Evolutionary conservation across 768 basidiomycete species (phyloP).

Genomic region (Kwoniella bestiolae): DNA sequence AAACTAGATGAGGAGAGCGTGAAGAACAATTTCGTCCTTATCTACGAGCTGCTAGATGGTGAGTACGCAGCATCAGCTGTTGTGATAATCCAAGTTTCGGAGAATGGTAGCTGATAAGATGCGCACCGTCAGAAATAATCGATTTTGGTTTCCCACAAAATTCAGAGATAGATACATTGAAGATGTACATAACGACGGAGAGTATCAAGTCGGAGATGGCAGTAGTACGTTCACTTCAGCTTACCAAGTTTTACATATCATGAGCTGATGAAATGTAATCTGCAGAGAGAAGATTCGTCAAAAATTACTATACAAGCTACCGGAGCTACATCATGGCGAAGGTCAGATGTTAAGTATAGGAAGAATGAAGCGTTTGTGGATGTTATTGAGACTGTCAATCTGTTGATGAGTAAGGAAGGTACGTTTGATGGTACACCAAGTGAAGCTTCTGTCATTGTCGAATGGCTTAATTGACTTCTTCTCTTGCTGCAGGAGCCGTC

Average conservation of each 20-base stretch:
- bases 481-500: slow-evolving; percentile 69
- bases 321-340: slow-evolving; percentile 92
- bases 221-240: slow-evolving; percentile 64
- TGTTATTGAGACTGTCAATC: slow-evolving; percentile 93
- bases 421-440: slow-evolving; percentile 25
- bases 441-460: not conserved
- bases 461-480: not conserved
- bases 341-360: slow-evolving; percentile 95
- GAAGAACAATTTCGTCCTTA: slow-evolving; percentile 98
- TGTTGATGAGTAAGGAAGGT: slow-evolving; percentile 98
- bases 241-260: not conserved
- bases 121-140: slow-evolving; percentile 72
- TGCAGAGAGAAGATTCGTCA: slow-evolving; percentile 84
- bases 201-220: slow-evolving; percentile 86
- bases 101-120: not conserved
- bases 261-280: not conserved
- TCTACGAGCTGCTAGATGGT: slow-evolving; percentile 98
- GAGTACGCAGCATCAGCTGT: slow-evolving; percentile 41
- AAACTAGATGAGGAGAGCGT: slow-evolving; percentile 97
- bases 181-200: slow-evolving; percentile 97
- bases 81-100: not conserved
- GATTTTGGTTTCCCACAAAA: slow-evolving; percentile 99
- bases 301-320: slow-evolving; percentile 98
- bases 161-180: slow-evolving; percentile 95
- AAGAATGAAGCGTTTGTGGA: slow-evolving; percentile 99